phyloP scores from a whole-genome alignment of 495 filamentous ascomycete species.

The Xylaria acuta region DNA sequence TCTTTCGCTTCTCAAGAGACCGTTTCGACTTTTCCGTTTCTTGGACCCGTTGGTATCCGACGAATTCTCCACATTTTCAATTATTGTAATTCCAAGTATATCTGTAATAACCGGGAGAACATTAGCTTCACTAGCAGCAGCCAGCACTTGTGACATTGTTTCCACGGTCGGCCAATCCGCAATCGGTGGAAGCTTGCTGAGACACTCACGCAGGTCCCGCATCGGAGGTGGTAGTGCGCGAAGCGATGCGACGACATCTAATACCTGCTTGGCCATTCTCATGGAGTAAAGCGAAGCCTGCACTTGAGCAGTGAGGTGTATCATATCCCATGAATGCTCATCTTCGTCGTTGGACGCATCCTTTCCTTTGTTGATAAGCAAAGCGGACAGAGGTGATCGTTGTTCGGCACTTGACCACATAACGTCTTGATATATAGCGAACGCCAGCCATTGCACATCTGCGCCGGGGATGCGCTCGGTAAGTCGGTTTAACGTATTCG shows the following conservation, averaged over 20 bases:
- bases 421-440: conserved; percentile 54
- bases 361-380: conserved; percentile 16
- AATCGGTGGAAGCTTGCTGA: conserved; percentile 32
- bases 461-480: conserved; percentile 13
- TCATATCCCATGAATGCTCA: conserved; percentile 60
- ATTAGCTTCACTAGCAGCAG: conserved; percentile 20
- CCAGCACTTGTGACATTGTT: conserved; percentile 24
- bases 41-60: conserved; percentile 7
- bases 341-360: conserved; percentile 22
- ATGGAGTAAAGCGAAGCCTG: conserved; percentile 71
- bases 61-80: conserved; percentile 4
- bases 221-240: conserved; percentile 23
- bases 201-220: conserved; percentile 27
- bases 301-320: conserved; percentile 69
- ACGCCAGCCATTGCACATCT: conserved; percentile 42
- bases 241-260: conserved; percentile 41
- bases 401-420: conserved; percentile 39
- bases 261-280: conserved; percentile 65
- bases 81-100: conserved; percentile 30
- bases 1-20: conserved; percentile 14
- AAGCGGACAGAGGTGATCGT: conserved; percentile 27
- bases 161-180: conserved; percentile 39
- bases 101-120: conserved; percentile 26
- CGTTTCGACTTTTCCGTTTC: conserved; percentile 3
- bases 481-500: conserved; percentile 27